Base-by-base conservation (phyloP, 2,329 filamentous ascomycete genomes). In the Colletotrichum falcatum region DNA sequence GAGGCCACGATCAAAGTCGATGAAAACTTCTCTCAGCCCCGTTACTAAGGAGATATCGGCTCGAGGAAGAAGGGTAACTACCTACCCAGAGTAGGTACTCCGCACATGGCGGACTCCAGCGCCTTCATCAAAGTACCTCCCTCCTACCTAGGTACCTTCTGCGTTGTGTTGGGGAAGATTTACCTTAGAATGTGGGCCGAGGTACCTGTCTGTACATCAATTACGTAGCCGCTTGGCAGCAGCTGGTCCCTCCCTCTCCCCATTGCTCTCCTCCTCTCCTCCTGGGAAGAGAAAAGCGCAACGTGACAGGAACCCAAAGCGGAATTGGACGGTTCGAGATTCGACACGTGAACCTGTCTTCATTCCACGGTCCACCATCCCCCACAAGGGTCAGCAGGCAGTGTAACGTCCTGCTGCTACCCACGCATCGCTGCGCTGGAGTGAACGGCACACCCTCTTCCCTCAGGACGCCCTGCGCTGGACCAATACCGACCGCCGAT, bases 371-470 rank as follows among this genome's bases (percentile, higher is more conserved):
- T 51, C 63, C 42, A 63, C 63, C 64, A 61, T 66, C 56, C 67
- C 56, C 67, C 63, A 70, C 67, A 66, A 65, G 67, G 68, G 68
- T 71, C 65, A 68, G 37, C 53, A 68, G 48, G 51, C 68, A 68
- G 65, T 71, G 68, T 68, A 71, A 68, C 68, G 14, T 18, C n/a
- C 35, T 44, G 26, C 37, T 59, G 39, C 55, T 44, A 59, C 55
- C 55, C 55, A 44, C 33, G 55, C 55, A 44, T n/a, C n/a, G 14
- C n/a, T 42, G 37, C 16, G 28, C 30, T 44, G 37, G 12, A 54
- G 28, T 20, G 55, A 3, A 42, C 55, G 5, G 37, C 8, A 30
- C 26, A 51, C 48, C 26, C 26, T n/a, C n/a, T n/a, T 18, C 48
- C 48, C 48, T 20, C 16, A 53, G 49, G 26, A 60, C 56, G 39